phyloP scores from a whole-genome alignment of 768 basidiomycete species.

The Exsudoporus frostii region DNA sequence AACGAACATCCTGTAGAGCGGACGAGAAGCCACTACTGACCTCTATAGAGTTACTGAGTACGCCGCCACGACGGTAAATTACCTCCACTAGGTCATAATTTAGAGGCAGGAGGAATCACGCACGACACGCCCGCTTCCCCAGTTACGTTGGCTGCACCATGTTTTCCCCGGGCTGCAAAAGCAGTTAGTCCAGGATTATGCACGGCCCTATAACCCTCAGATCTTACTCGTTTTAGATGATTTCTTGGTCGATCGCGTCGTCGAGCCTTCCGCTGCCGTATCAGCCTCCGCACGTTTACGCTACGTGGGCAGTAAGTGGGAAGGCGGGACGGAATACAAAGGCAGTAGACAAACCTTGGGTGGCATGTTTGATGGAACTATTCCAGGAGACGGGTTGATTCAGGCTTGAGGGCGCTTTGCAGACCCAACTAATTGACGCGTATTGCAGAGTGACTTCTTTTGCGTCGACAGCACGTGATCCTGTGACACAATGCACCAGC shows the following conservation, averaged over 20 bases:
- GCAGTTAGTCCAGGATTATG: background rate
- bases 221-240: slow-evolving; percentile 37
- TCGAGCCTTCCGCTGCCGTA: slow-evolving; percentile 25
- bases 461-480: slow-evolving; percentile 19
- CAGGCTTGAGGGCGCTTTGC: background rate
- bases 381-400: background rate
- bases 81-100: background rate
- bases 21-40: slow-evolving; percentile 26
- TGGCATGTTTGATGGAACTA: slow-evolving; percentile 28
- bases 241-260: slow-evolving; percentile 46
- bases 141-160: slow-evolving; percentile 4
- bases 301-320: slow-evolving; percentile 35
- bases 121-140: slow-evolving; percentile 19
- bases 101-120: slow-evolving; percentile 13
- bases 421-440: slow-evolving; percentile 19
- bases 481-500: slow-evolving; percentile 10
- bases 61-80: slow-evolving; percentile 9
- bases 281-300: slow-evolving; percentile 54
- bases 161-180: slow-evolving; percentile 17
- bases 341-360: slow-evolving; percentile 32
- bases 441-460: background rate
- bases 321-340: background rate
- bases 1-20: background rate
- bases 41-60: slow-evolving; percentile 19
- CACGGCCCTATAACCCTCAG: slow-evolving; percentile 15